These are phyloP conservation scores for Aspergillus niger DNA, from an alignment of 2,329 filamentous ascomycete genomes.

Conservation along the genomic window DNA sequence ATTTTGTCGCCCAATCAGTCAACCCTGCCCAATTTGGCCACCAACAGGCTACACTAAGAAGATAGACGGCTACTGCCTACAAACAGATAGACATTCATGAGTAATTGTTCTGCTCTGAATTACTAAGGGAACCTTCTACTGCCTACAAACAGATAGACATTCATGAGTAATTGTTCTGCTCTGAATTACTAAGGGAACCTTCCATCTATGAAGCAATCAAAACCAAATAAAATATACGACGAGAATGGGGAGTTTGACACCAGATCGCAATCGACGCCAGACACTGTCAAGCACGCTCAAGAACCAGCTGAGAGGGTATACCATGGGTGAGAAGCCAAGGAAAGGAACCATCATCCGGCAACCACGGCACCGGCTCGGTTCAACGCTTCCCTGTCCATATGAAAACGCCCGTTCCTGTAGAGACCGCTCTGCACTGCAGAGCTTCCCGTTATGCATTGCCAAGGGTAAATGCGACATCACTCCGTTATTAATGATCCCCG, in stretches of 20 bases:
- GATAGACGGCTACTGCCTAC: background rate
- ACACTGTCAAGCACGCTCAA: constrained; percentile 5
- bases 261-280: background rate
- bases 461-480: background rate
- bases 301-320: constrained; percentile 6
- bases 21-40: background rate
- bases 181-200: background rate
- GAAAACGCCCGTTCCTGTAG: constrained; percentile 2
- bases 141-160: background rate
- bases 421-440: constrained; percentile 1
- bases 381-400: background rate
- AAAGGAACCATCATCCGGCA: background rate
- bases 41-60: background rate
- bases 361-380: background rate
- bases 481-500: background rate
- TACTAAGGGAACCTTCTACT: too few relatives aligned
- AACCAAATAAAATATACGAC: background rate
- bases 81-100: too few relatives aligned
- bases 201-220: background rate
- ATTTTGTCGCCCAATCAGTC: background rate
- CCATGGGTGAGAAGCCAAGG: background rate
- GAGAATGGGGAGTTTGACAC: background rate
- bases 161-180: too few relatives aligned
- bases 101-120: too few relatives aligned
- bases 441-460: background rate